Evolutionary conservation across 139 green algal genomes (phyloP).

Genomic region (Bryopsis sp.): DNA sequence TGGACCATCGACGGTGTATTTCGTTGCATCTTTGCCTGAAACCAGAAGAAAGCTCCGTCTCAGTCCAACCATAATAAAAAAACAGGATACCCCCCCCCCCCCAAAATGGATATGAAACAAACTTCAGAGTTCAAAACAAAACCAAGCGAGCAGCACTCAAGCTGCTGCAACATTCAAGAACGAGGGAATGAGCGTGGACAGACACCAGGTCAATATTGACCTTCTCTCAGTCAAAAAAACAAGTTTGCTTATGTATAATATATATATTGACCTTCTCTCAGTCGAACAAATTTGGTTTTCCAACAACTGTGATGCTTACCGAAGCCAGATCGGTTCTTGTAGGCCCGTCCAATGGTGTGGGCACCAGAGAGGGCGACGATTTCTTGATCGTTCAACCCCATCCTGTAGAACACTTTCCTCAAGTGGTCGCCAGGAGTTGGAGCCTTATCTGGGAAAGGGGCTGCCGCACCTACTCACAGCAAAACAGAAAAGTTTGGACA

Average conservation of each 20-base stretch:
- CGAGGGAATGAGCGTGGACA: too few species aligned
- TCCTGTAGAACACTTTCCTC: slow-evolving; percentile 70
- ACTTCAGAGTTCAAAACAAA: too few species aligned
- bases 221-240: too few species aligned
- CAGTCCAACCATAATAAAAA: background rate
- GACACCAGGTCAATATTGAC: too few species aligned
- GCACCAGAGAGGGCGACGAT: slow-evolving; percentile 34
- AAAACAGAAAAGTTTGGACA: background rate
- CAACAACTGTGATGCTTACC: too few species aligned
- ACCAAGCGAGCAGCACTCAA: too few species aligned
- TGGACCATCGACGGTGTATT: slow-evolving; percentile 75
- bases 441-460: slow-evolving; percentile 45
- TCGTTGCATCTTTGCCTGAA: slow-evolving; percentile 53
- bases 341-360: slow-evolving; percentile 34
- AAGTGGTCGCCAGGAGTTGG: slow-evolving; percentile 41
- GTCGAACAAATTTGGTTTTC: too few species aligned
- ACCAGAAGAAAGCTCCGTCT: background rate
- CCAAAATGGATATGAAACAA: background rate
- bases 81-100: background rate
- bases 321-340: slow-evolving; percentile 44
- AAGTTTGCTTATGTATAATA: too few species aligned
- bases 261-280: too few species aligned
- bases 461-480: slow-evolving; percentile 21
- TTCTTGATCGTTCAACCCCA: slow-evolving; percentile 65
- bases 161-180: too few species aligned